Evolutionary conservation across 345 rosid genomes (phyloP).

Genomic region (Eucalyptus regnans): DNA sequence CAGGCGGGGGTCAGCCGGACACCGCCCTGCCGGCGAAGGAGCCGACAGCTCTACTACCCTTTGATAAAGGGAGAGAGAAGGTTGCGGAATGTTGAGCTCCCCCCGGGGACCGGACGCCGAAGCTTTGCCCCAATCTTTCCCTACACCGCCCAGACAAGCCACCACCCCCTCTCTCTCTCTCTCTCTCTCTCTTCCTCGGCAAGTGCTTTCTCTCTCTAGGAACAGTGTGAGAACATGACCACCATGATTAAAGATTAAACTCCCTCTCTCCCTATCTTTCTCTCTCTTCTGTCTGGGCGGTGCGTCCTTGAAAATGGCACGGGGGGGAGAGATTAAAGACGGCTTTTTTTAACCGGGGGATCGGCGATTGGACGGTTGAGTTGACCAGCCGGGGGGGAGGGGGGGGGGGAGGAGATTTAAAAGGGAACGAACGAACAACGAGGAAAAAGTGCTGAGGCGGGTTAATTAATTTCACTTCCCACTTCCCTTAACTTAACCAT

Average conservation of each 20-base stretch:
- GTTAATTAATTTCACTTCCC: neutral
- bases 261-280: neutral
- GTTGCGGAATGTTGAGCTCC: neutral
- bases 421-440: neutral
- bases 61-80: neutral
- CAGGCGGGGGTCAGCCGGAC: neutral
- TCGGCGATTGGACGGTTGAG: neutral
- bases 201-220: neutral
- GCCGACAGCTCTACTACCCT: neutral
- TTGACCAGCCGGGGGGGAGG: neutral
- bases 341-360: neutral
- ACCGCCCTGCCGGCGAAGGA: neutral
- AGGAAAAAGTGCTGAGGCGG: neutral
- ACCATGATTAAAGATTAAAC: neutral
- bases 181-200: neutral
- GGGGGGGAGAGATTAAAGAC: neutral
- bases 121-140: conserved; percentile 31
- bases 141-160: conserved; percentile 26
- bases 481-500: neutral
- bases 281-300: neutral
- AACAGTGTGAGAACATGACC: neutral
- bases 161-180: neutral
- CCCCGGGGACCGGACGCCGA: conserved; percentile 12
- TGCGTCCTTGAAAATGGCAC: neutral
- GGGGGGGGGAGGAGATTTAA: neutral